phyloP scores from a whole-genome alignment of 202 grass and related monocot genomes.

The Carex arenaria region DNA sequence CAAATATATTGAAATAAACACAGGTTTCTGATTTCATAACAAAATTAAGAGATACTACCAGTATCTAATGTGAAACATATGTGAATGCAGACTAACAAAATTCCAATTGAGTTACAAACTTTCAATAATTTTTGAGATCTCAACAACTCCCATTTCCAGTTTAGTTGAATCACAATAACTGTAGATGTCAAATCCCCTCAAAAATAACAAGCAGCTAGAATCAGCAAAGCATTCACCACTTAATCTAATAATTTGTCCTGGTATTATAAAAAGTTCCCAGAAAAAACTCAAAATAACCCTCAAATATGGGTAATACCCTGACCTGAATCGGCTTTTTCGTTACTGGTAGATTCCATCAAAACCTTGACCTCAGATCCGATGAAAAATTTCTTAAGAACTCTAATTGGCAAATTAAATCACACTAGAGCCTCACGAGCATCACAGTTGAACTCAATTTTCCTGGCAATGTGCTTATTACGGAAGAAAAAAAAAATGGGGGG shows the following conservation, averaged over 20 bases:
- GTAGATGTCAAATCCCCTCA: not conserved
- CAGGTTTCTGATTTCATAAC: not conserved
- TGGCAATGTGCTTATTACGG: not conserved
- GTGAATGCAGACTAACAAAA: not conserved
- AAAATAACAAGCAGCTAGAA: not conserved
- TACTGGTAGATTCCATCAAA: slow-evolving; percentile 16
- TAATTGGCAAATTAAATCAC: not conserved
- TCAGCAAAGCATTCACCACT: not conserved
- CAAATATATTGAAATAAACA: not conserved
- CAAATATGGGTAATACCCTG: not conserved
- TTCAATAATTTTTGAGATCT: not conserved
- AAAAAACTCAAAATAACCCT: not conserved
- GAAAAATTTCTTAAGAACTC: not conserved
- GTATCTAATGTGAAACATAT: not conserved
- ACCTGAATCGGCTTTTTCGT: not conserved
- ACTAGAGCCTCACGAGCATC: not conserved
- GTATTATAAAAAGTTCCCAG: not conserved
- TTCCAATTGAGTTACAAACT: not conserved
- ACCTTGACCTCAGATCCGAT: not conserved
- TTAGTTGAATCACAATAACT: not conserved
- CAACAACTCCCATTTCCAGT: not conserved
- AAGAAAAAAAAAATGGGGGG: not conserved
- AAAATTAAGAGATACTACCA: not conserved
- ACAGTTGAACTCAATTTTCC: not conserved
- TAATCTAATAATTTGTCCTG: not conserved